These are phyloP conservation scores for Heterobasidion irregulare DNA, from an alignment of 1,284 basidiomycete species.

Conservation along the genomic window DNA sequence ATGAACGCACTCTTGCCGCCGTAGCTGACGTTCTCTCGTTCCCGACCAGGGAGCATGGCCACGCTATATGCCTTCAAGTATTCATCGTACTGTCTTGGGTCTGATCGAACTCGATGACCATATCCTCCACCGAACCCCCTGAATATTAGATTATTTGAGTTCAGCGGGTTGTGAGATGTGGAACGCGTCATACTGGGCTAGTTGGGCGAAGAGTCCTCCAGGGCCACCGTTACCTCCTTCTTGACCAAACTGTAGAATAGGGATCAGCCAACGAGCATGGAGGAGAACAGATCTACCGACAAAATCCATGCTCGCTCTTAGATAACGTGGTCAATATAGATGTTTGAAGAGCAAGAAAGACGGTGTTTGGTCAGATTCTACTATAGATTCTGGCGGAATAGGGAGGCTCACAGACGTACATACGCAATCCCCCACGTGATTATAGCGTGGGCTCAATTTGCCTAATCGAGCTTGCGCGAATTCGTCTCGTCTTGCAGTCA, in stretches of 20 bases:
- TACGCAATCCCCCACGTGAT: slow-evolving; percentile 9
- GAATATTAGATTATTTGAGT: slow-evolving; percentile 5
- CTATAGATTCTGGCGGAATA: no score
- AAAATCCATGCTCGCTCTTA: slow-evolving; percentile 42
- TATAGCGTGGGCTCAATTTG: neutral
- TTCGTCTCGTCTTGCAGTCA: neutral
- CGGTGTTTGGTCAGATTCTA: neutral
- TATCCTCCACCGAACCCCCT: slow-evolving; percentile 49
- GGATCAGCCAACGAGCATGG: neutral
- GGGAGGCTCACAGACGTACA: neutral
- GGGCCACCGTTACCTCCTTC: slow-evolving; percentile 40
- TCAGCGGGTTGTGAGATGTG: neutral
- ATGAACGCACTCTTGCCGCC: slow-evolving; percentile 90
- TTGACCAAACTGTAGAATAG: slow-evolving; percentile 34
- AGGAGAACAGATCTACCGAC: slow-evolving; percentile 27
- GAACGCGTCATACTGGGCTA: slow-evolving; percentile 42
- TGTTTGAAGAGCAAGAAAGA: neutral
- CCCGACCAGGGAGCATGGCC: slow-evolving; percentile 75
- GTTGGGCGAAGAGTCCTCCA: slow-evolving; percentile 47
- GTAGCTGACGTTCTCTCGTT: slow-evolving; percentile 84
- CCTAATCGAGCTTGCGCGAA: neutral
- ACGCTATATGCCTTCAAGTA: slow-evolving; percentile 84
- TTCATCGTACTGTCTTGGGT: slow-evolving; percentile 67
- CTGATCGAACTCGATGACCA: slow-evolving; percentile 29
- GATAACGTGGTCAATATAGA: neutral